Conservation (phyloP, 345 rosid species). For the Brassica cretica region DNA sequence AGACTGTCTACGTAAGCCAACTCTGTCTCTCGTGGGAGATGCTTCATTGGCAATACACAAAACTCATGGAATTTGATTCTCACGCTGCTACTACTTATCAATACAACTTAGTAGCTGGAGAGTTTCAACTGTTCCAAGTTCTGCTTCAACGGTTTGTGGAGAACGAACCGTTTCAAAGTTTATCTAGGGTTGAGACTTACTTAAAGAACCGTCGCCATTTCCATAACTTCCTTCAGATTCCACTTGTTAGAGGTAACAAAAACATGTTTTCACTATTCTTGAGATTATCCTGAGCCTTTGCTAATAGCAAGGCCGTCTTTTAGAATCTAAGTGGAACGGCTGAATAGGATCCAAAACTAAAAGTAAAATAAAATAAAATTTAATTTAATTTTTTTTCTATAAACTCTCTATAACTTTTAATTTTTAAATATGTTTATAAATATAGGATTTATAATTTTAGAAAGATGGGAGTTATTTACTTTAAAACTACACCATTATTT, state of each 20-base stretch:
- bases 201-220: constrained; percentile 58
- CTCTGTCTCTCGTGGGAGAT: constrained; percentile 91
- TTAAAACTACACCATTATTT: too few relatives aligned
- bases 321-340: too few relatives aligned
- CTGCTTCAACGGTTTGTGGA: constrained; percentile 72
- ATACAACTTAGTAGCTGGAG: constrained; percentile 71
- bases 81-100: constrained; percentile 38
- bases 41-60: constrained; percentile 72
- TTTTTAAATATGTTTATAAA: too few relatives aligned
- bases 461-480: too few relatives aligned
- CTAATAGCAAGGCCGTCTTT: too few relatives aligned
- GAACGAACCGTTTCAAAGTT: constrained; percentile 72
- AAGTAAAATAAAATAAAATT: too few relatives aligned
- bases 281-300: not conserved
- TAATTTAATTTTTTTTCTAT: too few relatives aligned
- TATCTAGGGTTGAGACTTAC: constrained; percentile 58
- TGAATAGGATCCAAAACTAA: too few relatives aligned
- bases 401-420: too few relatives aligned
- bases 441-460: too few relatives aligned
- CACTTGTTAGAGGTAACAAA: constrained; percentile 64
- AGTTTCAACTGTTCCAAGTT: constrained; percentile 83
- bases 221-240: constrained; percentile 70
- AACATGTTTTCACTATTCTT: not conserved
- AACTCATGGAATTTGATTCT: constrained; percentile 50
- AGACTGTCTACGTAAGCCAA: constrained; percentile 78